Base-by-base conservation (phyloP, 306 rosid species). In the Castanea sativa region DNA sequence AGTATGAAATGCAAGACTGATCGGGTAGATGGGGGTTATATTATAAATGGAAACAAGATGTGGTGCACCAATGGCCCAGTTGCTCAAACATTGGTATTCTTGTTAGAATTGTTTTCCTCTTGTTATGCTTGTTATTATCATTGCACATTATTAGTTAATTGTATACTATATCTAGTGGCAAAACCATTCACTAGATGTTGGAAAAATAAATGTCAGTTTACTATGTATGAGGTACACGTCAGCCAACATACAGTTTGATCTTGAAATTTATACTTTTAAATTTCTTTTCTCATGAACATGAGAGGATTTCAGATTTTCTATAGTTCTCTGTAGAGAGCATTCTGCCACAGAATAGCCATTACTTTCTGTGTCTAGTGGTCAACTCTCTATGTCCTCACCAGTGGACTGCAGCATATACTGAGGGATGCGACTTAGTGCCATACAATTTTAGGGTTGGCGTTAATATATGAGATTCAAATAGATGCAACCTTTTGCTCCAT, bases 1-100 rank as follows among this genome's bases (percentile, higher is more conserved):
- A 92, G 99, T 88, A 94, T 94, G 99, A 94, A 90, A 83, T 92
- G 99, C 95, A 92, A 92, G 86, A 95, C 97, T 82, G 95, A 88
- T 56, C 94, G 86, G 15, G 97, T 88, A 67, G 94, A 92, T 63
- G 94, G 92, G 11, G 97, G 99, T 58, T 94, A 91, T 78, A 33
- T 92, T 75, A 76, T 94, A 69, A 92, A 92, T 64, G 99, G 99
- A 79, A 94, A 91, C 92, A 94, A 94, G 90, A 90, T 94, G 97
- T 94, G 97, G 97, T 92, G 97, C 86, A 94, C 99, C 78, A 94
- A 94, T 73, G 99, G 99, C 29, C 97, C 99, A 57, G 83, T 69
- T 74, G 99, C 99, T 83, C 90, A 94, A 84, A 94, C 99, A 76
- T 81, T 94, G 87, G 97, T 94, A 89, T 52, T 79, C 70, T 75